Evolutionary conservation across 2,329 filamentous ascomycete species (phyloP).

Genomic region (Exophiala sp.): DNA sequence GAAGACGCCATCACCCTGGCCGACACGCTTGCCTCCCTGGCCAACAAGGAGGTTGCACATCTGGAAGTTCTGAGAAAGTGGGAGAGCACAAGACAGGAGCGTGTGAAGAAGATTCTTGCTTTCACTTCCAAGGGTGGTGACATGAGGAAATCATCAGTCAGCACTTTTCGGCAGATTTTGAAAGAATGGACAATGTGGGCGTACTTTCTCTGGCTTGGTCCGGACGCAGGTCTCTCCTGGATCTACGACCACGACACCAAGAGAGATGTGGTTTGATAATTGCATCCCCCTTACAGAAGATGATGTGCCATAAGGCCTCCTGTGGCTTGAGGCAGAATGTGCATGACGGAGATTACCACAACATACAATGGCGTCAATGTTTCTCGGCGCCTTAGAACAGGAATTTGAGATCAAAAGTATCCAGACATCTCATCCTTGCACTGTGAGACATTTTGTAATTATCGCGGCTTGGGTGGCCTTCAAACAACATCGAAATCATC

Average conservation of each 20-base stretch:
- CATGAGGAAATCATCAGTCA: conserved; percentile 11
- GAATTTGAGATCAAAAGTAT: no score
- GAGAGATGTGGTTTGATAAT: no score
- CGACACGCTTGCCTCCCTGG: conserved; percentile 11
- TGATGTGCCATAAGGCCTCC: no score
- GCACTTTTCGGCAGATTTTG: conserved; percentile 16
- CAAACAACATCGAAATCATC: background rate
- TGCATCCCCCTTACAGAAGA: no score
- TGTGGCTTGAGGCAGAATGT: no score
- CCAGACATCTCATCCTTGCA: no score
- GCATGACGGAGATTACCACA: no score
- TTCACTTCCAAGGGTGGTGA: conserved; percentile 37
- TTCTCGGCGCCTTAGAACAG: no score
- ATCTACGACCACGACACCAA: conserved; percentile 19
- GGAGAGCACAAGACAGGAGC: conserved; percentile 48
- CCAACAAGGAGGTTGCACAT: conserved; percentile 1
- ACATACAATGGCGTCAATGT: no score
- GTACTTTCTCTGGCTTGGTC: conserved; percentile 15
- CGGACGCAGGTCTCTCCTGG: conserved; percentile 13
- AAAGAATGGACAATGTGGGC: conserved; percentile 23
- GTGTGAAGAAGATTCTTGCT: conserved; percentile 47
- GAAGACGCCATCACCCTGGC: conserved; percentile 26
- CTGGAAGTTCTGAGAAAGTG: conserved; percentile 33
- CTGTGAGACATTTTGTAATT: background rate
- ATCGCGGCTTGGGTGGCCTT: background rate